Percentiles rank a stretch among this genome's conserved stretches.
Evolutionary conservation across 352 stramenopile genomes (phyloP).

Genomic region (Pythium graminicola): DNA sequence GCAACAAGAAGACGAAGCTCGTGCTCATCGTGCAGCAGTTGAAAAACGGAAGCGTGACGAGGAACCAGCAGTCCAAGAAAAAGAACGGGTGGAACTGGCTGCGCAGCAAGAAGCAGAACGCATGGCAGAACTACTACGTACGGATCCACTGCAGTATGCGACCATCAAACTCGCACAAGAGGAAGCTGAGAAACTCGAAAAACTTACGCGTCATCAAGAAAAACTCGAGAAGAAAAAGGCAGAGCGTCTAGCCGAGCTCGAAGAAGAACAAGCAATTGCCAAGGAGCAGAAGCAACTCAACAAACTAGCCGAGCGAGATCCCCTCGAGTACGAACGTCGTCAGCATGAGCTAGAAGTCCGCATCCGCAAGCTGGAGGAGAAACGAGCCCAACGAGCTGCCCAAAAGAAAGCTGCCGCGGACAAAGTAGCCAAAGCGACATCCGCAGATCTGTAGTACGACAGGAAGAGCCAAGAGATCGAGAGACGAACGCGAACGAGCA

Average conservation of each 20-base stretch:
- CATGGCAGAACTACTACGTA: slow-evolving; percentile 29
- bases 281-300: slow-evolving; percentile 60
- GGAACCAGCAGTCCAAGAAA: slow-evolving; percentile 2
- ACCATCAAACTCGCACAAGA: slow-evolving; percentile 34
- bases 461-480: not conserved
- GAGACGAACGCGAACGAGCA: not conserved
- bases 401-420: slow-evolving; percentile 22
- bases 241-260: slow-evolving; percentile 41
- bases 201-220: slow-evolving; percentile 27
- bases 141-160: slow-evolving; percentile 38
- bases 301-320: slow-evolving; percentile 39
- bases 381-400: slow-evolving; percentile 34
- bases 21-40: slow-evolving; percentile 2
- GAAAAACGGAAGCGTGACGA: slow-evolving; percentile 21
- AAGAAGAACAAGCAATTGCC: slow-evolving; percentile 54
- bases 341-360: slow-evolving; percentile 40
- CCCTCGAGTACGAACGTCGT: slow-evolving; percentile 41
- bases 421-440: slow-evolving; percentile 23
- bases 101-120: slow-evolving; percentile 25
- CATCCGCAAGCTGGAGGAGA: slow-evolving; percentile 40
- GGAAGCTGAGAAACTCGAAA: slow-evolving; percentile 26
- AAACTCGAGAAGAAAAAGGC: slow-evolving; percentile 44
- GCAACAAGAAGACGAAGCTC: slow-evolving; percentile 37
- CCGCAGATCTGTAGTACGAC: not conserved
- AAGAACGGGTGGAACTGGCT: slow-evolving; percentile 15